Evolutionary conservation across 2,329 filamentous ascomycete genomes (phyloP).

Genomic region (Graphilbum fragrans): DNA sequence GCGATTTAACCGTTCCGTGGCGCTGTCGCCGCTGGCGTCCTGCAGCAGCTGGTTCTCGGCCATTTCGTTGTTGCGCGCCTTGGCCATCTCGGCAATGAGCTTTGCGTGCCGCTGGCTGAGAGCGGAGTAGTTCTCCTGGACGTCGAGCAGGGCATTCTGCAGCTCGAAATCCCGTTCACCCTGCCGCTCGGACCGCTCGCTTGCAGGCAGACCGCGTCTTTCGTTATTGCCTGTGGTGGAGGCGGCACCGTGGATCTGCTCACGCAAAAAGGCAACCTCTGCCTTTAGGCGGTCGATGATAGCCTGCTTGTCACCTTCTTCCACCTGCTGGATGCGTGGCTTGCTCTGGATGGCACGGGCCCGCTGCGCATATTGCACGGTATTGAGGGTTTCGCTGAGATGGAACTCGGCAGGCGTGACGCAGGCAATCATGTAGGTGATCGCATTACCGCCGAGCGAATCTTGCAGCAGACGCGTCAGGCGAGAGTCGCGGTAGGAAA

Average conservation of each 20-base stretch:
- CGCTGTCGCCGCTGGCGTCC: constrained; percentile 59
- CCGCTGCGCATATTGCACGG: constrained; percentile 91
- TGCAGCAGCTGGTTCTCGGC: constrained; percentile 46
- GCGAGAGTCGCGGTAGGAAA: constrained; percentile 97
- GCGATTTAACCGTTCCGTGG: constrained; percentile 78
- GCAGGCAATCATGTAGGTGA: constrained; percentile 99
- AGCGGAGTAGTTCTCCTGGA: constrained; percentile 88
- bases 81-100: constrained; percentile 86
- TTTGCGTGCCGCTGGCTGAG: constrained; percentile 90
- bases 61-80: constrained; percentile 60
- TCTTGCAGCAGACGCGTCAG: constrained; percentile 91
- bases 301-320: constrained; percentile 88
- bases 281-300: constrained; percentile 88
- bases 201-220: constrained; percentile 40
- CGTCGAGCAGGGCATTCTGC: constrained; percentile 84
- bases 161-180: constrained; percentile 80
- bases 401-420: constrained; percentile 96
- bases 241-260: constrained; percentile 73
- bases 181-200: constrained; percentile 64
- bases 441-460: constrained; percentile 89
- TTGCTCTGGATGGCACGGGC: constrained; percentile 96
- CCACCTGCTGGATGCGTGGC: constrained; percentile 85
- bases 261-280: constrained; percentile 84
- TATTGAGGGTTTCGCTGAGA: constrained; percentile 93
- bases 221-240: constrained; percentile 49